Base-by-base conservation (phyloP, 2,329 filamentous ascomycete genomes). In the Aspergillus uvarum region DNA sequence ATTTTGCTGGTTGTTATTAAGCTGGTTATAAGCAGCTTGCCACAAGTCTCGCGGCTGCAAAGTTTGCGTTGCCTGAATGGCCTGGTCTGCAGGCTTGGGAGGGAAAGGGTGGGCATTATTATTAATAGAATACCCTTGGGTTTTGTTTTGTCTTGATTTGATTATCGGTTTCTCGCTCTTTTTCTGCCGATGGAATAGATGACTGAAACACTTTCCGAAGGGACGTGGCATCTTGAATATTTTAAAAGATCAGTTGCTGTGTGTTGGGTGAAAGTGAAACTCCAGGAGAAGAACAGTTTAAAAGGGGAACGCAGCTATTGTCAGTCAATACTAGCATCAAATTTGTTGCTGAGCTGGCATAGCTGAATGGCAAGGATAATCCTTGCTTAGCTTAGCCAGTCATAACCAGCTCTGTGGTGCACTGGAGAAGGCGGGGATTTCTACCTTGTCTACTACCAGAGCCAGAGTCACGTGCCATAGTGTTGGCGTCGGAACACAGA, bases 11-110 rank as follows among this genome's bases (percentile, higher is more conserved):
- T 57, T 26, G 11, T 55, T 3, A 48, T 56, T 42, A 7, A 65
- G 62, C 35, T 63, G 47, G 19, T 65, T 51, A 54, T 66, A 66
- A 14, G 64, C 64, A 42, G 31, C 16, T 53, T 66, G 60, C 64
- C 65, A 67, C 42, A 66, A 49, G 49, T 65, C 60, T 50, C 48
- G 48, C 22, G 48, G 48, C 48, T 29, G 48, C 48, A 14, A 50
- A 29, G 21, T 26, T 14, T 50, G 48, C 7, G 48, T 50, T 50
- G 21, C 29, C 48, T 50, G 48, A 50, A 50, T 50, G 7, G 22
- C 2, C 48, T 50, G 48, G 48, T 50, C 48, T 29, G 48, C 48
- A 50, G 48, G 48, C 48, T 14, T 50, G 48, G 1, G 48, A 50
- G 48, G 48, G 48, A 50, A 6, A 3, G 48, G 48, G 2, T 50